Evolutionary conservation across 441 rosid species (phyloP).

Genomic region (Cnidoscolus chayamansa): DNA sequence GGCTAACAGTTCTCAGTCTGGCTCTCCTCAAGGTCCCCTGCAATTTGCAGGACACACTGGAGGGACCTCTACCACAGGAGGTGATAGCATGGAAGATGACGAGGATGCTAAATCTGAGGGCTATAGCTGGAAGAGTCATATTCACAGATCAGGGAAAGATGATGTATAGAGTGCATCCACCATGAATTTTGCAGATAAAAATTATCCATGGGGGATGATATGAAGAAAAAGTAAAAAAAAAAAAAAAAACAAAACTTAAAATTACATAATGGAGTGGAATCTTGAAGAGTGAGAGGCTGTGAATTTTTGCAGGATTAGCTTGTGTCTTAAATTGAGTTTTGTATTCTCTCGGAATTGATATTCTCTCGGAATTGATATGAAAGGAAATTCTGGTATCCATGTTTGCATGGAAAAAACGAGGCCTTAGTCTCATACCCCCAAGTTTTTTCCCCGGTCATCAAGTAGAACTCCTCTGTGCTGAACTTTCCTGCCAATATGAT

Average conservation of each 20-base stretch:
- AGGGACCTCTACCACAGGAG: conserved; percentile 60
- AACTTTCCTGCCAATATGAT: conserved; percentile 14
- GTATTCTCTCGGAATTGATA: conserved; percentile 30
- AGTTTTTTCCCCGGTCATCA: background rate
- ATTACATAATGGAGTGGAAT: conserved; percentile 31
- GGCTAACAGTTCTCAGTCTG: conserved; percentile 54
- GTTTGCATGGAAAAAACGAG: conserved; percentile 26
- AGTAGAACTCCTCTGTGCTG: background rate
- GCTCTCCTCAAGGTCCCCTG: conserved; percentile 88
- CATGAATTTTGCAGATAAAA: conserved; percentile 59
- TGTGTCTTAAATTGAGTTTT: conserved; percentile 34
- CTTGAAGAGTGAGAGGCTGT: conserved; percentile 29
- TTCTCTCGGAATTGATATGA: conserved; percentile 25
- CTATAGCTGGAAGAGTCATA: conserved; percentile 65
- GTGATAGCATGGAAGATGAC: conserved; percentile 77
- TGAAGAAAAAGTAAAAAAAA: conserved; percentile 14
- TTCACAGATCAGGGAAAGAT: conserved; percentile 38
- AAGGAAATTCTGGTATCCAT: conserved; percentile 23
- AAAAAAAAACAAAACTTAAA: conserved; percentile 26
- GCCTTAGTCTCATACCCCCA: too few species aligned
- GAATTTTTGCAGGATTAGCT: conserved; percentile 54
- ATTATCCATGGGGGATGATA: conserved; percentile 42
- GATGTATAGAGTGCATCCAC: conserved; percentile 53
- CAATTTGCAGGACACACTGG: conserved; percentile 56
- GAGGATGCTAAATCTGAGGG: conserved; percentile 76